A percentile compares a stretch with the other conserved stretches of the same genome.
phyloP scores from a whole-genome alignment of 1,284 basidiomycete species.

The Abortiporus biennis region DNA sequence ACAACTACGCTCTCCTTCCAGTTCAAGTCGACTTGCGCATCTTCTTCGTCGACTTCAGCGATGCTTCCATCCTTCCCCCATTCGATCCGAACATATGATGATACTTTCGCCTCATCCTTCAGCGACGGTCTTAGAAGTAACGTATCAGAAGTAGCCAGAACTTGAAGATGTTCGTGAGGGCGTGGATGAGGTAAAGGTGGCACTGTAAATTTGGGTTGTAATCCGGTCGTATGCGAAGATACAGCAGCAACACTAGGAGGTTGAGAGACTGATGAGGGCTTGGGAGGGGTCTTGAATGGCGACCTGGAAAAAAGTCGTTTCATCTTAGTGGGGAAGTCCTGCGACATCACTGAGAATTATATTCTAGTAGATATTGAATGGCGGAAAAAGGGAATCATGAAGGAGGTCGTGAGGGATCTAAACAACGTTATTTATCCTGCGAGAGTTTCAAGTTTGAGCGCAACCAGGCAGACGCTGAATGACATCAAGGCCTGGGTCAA shows the following conservation, averaged over 20 bases:
- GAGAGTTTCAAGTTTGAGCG: background rate
- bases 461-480: background rate
- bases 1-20: conserved; percentile 55
- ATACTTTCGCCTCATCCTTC: conserved; percentile 25
- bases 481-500: conserved; percentile 3
- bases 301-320: conserved; percentile 18
- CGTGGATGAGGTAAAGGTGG: conserved; percentile 68
- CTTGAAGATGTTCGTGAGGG: conserved; percentile 59
- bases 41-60: conserved; percentile 41
- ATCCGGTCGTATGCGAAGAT: conserved; percentile 23
- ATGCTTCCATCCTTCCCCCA: conserved; percentile 58
- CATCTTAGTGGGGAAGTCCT: conserved; percentile 15
- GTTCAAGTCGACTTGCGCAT: conserved; percentile 28
- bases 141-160: conserved; percentile 53
- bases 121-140: conserved; percentile 56
- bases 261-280: conserved; percentile 10
- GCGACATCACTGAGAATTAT: conserved; percentile 2
- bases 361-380: too few species aligned
- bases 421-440: too few species aligned
- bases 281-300: conserved; percentile 13
- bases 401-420: background rate
- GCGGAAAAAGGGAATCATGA: too few species aligned
- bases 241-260: conserved; percentile 13
- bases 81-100: conserved; percentile 44
- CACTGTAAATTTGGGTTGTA: conserved; percentile 59